A percentile compares a stretch with the other conserved stretches of the same genome.
phyloP scores from a whole-genome alignment of 208 protist species.

The Trypanosoma caninum region DNA sequence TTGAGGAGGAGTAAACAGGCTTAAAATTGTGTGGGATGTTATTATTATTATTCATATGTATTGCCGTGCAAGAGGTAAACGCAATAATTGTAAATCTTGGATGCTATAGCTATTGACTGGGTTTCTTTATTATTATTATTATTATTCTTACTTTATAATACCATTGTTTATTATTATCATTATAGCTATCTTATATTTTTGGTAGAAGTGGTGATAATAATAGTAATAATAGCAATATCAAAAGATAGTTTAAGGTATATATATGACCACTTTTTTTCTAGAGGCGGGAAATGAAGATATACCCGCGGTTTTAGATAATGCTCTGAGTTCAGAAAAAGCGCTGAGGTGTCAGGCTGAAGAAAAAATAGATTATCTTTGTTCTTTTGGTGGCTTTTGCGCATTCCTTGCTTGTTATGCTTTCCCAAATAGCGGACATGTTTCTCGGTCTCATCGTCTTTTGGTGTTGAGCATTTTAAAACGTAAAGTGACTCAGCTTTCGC shows the following conservation, averaged over 20 bases:
- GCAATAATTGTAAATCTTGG: too few relatives aligned
- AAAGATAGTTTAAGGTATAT: too few relatives aligned
- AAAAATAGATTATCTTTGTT: constrained; percentile 33
- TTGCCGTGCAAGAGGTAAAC: too few relatives aligned
- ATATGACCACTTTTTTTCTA: not conserved
- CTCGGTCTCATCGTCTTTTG: constrained; percentile 24
- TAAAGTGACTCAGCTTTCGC: constrained; percentile 5
- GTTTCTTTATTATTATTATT: too few relatives aligned
- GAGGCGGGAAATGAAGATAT: not conserved
- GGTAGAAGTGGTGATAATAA: too few relatives aligned
- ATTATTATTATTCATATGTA: too few relatives aligned
- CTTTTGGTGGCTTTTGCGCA: constrained; percentile 25
- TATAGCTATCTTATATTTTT: too few relatives aligned
- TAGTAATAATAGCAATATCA: too few relatives aligned
- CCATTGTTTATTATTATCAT: too few relatives aligned
- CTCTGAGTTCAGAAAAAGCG: constrained; percentile 47
- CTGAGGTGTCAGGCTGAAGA: constrained; percentile 34
- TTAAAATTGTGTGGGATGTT: too few relatives aligned
- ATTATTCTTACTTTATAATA: too few relatives aligned
- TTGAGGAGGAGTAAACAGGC: not conserved
- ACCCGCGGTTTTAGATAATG: constrained; percentile 18
- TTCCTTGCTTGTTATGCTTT: constrained; percentile 22
- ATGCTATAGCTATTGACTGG: too few relatives aligned
- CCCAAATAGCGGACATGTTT: not conserved
- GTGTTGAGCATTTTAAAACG: constrained; percentile 50